Conservation (phyloP, 164 flowering plant species). For the Stephania yunnanensis region DNA sequence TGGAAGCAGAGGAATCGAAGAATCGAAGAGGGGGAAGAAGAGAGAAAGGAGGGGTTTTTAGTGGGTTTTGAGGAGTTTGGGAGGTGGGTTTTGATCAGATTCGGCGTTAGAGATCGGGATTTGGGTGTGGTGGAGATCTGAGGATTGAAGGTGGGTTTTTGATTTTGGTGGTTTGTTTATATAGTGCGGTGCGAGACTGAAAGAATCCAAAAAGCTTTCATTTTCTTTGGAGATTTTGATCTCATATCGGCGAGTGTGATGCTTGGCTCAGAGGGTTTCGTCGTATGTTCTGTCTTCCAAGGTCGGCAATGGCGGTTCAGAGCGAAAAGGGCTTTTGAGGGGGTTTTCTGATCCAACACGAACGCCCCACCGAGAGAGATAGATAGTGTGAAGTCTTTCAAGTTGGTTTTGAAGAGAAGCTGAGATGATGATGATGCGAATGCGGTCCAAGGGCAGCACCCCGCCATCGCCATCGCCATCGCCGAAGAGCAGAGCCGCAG, state of each 20-base stretch:
- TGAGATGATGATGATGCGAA: slow-evolving; percentile 79
- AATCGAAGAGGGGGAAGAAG: background rate
- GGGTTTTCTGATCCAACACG: slow-evolving; percentile 6
- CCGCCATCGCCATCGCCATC: slow-evolving; percentile 10
- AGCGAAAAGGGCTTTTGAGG: slow-evolving; percentile 8
- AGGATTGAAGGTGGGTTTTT: background rate
- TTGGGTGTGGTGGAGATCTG: slow-evolving; percentile 5
- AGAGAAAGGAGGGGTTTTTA: background rate
- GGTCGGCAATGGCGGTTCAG: slow-evolving; percentile 17
- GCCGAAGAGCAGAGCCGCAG: slow-evolving; percentile 18
- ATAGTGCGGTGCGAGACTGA: background rate
- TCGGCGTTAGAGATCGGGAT: background rate
- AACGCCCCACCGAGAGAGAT: background rate
- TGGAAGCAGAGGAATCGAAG: slow-evolving; percentile 3
- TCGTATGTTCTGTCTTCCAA: background rate
- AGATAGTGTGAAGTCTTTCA: background rate
- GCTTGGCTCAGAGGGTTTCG: slow-evolving; percentile 20
- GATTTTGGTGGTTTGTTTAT: background rate
- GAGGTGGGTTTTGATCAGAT: background rate
- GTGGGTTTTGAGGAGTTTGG: background rate
- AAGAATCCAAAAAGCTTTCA: background rate
- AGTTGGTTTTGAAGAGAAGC: background rate
- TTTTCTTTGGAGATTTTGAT: slow-evolving; percentile 6
- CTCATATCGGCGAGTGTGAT: slow-evolving; percentile 18
- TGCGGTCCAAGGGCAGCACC: slow-evolving; percentile 31